Evolutionary conservation across 257 asterid genomes (phyloP), one percentile per base, ranked within the genome.

Genomic region (Echites panduratus): DNA sequence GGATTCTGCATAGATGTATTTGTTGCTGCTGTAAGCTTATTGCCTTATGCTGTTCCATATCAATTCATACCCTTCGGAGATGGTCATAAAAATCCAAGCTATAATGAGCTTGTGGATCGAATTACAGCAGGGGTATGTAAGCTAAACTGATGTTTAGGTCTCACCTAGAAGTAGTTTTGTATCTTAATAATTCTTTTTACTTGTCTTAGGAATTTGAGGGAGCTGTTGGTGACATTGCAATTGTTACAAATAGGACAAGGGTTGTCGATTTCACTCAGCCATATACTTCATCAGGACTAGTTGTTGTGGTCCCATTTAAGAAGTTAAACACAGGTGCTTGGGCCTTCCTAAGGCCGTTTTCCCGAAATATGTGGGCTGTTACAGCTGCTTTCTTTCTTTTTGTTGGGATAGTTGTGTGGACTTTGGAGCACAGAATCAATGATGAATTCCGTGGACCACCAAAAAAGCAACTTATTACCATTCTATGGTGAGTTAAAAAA

Each of bases 1-100:
- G 99, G 99, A 64, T 92, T 92, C 78, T 90, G 98, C 80, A 84
- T 95, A 29, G 99, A 95, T 73, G 97, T 95, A 67, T 95, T 95
- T 76, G 72, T 79, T 10, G 89, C 99, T 75, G 99, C 99, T 2
- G 90, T 90, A 19, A 86, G 66, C 73, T 83, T 95, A 83, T 80
- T 95, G 82, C 96, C 98, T 0, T 92, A 95, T 75, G 96, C 98
- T 0, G 90, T 95, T 80, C 98, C 96, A 0, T 87, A 84, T 84
- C 87, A 87, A 83, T 92, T 95, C 68, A 35, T 89, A 35, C 90
- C 99, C 35, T 89, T 70, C n/a, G 99, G 99, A 72, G 81, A 92
- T 54, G 98, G 98, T 71, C 78, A 0, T 19, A 82, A 88, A 66
- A 95, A 89, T 72, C 99, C 99, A 1, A 81, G 65, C 77, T 95